phyloP scores from a whole-genome alignment of 805 yeast species.

The Wickerhamomyces queroliae region DNA sequence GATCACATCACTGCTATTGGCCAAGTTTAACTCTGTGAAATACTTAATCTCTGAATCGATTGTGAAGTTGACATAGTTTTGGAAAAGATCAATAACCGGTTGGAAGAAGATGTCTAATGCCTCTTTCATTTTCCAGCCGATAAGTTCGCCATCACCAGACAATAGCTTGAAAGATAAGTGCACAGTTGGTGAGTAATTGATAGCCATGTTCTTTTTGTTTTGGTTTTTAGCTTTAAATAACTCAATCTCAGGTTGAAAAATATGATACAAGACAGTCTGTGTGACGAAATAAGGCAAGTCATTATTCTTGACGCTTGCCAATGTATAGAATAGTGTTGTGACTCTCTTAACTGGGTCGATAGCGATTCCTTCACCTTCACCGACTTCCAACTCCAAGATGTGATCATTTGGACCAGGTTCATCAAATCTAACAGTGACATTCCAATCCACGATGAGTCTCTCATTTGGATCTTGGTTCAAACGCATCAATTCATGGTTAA shows the following conservation, averaged over 20 bases:
- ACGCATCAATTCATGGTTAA: constrained; percentile 34
- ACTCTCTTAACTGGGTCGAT: constrained; percentile 34
- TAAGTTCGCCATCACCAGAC: constrained; percentile 59
- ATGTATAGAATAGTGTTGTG: constrained; percentile 35
- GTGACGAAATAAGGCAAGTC: constrained; percentile 59
- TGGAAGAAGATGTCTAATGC: constrained; percentile 44
- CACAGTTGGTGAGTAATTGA: constrained; percentile 47
- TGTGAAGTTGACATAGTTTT: constrained; percentile 60
- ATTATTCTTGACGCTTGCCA: constrained; percentile 43
- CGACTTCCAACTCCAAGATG: constrained; percentile 31
- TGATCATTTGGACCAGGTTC: constrained; percentile 24
- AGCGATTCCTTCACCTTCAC: constrained; percentile 37
- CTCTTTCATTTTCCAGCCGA: constrained; percentile 68
- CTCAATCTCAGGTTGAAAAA: constrained; percentile 37
- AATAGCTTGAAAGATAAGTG: constrained; percentile 75
- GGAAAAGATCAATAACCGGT: constrained; percentile 49
- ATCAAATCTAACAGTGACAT: constrained; percentile 23
- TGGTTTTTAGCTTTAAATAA: constrained; percentile 16
- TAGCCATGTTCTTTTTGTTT: constrained; percentile 21
- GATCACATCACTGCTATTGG: constrained; percentile 25
- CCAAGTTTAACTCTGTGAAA: constrained; percentile 34
- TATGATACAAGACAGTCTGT: constrained; percentile 41
- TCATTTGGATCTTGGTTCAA: constrained; percentile 12
- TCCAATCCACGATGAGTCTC: constrained; percentile 28
- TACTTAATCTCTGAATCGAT: constrained; percentile 76